Evolutionary conservation across 208 protist species (phyloP).

Genomic region (Trypanosoma mega): DNA sequence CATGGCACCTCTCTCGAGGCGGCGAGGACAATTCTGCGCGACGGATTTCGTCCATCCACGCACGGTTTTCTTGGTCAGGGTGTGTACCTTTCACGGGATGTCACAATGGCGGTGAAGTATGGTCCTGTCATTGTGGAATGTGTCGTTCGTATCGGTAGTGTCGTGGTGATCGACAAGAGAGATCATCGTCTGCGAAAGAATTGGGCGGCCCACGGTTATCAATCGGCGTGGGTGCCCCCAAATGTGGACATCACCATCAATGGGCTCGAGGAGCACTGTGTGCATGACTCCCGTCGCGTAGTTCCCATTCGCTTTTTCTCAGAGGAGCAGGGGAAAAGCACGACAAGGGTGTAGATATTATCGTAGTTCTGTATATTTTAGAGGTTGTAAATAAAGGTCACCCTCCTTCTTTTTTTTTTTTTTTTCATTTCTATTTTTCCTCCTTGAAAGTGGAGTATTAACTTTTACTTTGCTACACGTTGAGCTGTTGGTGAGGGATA

Average conservation of each 20-base stretch:
- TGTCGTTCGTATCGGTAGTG: conserved; percentile 1
- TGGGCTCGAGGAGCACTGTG: conserved; percentile 17
- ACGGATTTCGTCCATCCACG: conserved; percentile 9
- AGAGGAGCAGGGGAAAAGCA: background rate
- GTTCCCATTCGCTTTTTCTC: background rate
- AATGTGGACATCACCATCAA: conserved; percentile 6
- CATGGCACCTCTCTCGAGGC: conserved; percentile 12
- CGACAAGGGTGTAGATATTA: background rate
- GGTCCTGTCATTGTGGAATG: conserved; percentile 10
- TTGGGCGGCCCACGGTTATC: background rate
- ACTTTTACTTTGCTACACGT: too few species aligned
- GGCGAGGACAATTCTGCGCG: background rate
- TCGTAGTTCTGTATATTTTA: background rate
- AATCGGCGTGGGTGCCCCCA: conserved; percentile 17
- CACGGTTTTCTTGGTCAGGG: conserved; percentile 15
- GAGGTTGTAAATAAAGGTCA: too few species aligned
- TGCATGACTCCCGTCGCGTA: conserved; percentile 4
- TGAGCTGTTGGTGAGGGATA: too few species aligned
- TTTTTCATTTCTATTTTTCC: too few species aligned
- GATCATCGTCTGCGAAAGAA: conserved; percentile 1
- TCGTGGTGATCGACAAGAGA: conserved; percentile 2
- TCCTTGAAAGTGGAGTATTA: too few species aligned
- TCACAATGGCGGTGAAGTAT: conserved; percentile 9
- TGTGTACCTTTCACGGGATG: conserved; percentile 18
- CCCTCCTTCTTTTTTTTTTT: too few species aligned